A percentile compares a stretch with the other conserved stretches of the same genome.
Evolutionary conservation across 2,329 filamentous ascomycete species (phyloP).

Genomic region (Huntiella decipiens): DNA sequence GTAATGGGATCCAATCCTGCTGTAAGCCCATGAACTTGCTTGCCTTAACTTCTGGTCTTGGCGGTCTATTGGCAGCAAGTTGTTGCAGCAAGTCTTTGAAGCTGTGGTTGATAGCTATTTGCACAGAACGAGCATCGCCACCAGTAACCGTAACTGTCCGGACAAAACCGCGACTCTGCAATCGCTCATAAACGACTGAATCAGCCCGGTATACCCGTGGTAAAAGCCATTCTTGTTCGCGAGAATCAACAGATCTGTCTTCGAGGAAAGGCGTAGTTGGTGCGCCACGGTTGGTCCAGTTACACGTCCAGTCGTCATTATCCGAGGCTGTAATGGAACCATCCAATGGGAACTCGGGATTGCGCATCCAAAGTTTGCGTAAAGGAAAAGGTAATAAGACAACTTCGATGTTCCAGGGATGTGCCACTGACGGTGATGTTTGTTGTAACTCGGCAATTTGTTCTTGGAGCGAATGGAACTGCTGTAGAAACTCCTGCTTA

Average conservation of each 20-base stretch:
- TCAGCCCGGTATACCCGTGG: slow-evolving; percentile 48
- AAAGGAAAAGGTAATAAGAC: slow-evolving; percentile 54
- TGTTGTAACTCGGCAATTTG: slow-evolving; percentile 39
- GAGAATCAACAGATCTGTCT: slow-evolving; percentile 28
- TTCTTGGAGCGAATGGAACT: slow-evolving; percentile 30
- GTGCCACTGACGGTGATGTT: slow-evolving; percentile 29
- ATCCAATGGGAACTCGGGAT: slow-evolving; percentile 27
- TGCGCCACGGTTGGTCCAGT: slow-evolving; percentile 20
- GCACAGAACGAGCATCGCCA: slow-evolving; percentile 48
- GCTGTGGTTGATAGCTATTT: slow-evolving; percentile 39
- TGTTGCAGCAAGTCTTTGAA: slow-evolving; percentile 36
- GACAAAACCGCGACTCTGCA: slow-evolving; percentile 56
- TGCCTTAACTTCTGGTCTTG: not conserved
- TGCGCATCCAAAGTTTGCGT: slow-evolving; percentile 34
- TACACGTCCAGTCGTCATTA: slow-evolving; percentile 31
- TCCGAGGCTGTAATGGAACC: slow-evolving; percentile 16
- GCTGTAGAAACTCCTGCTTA: slow-evolving; percentile 28
- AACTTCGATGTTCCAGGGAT: slow-evolving; percentile 59
- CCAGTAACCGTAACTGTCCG: slow-evolving; percentile 42
- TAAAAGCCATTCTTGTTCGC: slow-evolving; percentile 41
- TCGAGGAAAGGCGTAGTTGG: slow-evolving; percentile 28
- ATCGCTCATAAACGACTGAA: slow-evolving; percentile 45
- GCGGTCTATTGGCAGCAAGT: slow-evolving; percentile 3
- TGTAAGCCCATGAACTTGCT: slow-evolving; percentile 37
- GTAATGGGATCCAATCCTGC: slow-evolving; percentile 54